These are phyloP conservation scores for Trifolium repens DNA, from an alignment of 306 rosid genomes.

Conservation along the genomic window DNA sequence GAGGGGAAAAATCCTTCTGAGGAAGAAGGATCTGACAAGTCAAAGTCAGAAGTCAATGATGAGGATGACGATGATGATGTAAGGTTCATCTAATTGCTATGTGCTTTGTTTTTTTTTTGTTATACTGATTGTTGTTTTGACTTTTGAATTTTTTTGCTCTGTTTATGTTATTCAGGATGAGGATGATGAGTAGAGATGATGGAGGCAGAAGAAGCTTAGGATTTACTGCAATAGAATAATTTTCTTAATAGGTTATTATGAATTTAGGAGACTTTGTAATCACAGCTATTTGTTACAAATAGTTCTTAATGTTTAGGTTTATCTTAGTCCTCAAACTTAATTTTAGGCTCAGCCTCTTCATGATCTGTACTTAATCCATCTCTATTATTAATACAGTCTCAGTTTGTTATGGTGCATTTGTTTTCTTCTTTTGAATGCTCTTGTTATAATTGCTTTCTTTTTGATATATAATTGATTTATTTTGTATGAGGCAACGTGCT, in stretches of 20 bases:
- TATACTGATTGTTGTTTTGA: background rate
- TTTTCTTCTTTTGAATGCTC: background rate
- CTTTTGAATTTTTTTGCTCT: background rate
- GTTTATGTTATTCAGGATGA: slow-evolving; percentile 44
- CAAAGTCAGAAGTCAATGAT: slow-evolving; percentile 79
- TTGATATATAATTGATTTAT: no score
- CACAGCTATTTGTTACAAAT: slow-evolving; percentile 35
- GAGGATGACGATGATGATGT: slow-evolving; percentile 51
- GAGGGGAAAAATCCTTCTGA: slow-evolving; percentile 62
- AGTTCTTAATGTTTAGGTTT: slow-evolving; percentile 7
- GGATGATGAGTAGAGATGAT: slow-evolving; percentile 50
- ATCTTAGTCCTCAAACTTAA: slow-evolving; percentile 9
- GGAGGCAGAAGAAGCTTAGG: slow-evolving; percentile 27
- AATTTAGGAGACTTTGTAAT: slow-evolving; percentile 21
- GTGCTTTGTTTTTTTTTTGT: background rate
- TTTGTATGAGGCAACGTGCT: no score
- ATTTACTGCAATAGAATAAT: slow-evolving; percentile 28
- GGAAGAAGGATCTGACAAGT: slow-evolving; percentile 80
- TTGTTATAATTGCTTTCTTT: background rate
- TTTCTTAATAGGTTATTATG: slow-evolving; percentile 28
- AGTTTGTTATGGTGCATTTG: background rate
- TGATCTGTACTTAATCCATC: slow-evolving; percentile 25
- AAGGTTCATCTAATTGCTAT: background rate
- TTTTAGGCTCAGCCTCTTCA: background rate
- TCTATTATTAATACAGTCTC: slow-evolving; percentile 17